Percentiles rank a stretch among this genome's conserved stretches.
phyloP scores from a whole-genome alignment of 306 rosid genomes.

The Quercus agrifolia region DNA sequence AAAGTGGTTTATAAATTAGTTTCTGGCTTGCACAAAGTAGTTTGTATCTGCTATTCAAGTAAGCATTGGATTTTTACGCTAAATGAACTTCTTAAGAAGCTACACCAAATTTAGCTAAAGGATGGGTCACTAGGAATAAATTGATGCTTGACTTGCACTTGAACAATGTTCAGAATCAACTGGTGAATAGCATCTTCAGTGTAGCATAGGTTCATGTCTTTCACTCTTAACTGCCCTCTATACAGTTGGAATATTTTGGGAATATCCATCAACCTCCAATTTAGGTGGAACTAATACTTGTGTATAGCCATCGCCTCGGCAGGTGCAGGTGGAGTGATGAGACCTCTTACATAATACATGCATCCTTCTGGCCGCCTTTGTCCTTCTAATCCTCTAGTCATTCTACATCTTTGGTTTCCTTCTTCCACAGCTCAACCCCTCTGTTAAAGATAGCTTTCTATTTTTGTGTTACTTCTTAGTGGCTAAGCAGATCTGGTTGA shows the following conservation, averaged over 20 bases:
- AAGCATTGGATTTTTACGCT: background rate
- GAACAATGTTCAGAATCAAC: background rate
- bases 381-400: background rate
- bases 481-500: background rate
- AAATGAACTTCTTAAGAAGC: background rate
- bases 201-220: background rate
- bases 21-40: background rate
- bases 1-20: conserved; percentile 1
- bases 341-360: background rate
- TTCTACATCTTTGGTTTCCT: background rate
- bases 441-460: background rate
- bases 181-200: background rate
- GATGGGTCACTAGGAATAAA: background rate
- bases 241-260: background rate
- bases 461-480: background rate
- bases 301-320: background rate
- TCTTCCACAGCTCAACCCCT: background rate
- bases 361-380: background rate
- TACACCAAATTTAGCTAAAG: background rate
- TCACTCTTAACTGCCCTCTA: background rate
- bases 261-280: background rate
- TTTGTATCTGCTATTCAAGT: background rate
- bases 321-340: background rate
- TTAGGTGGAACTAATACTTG: background rate
- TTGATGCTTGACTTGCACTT: background rate